Evolutionary conservation across 768 basidiomycete species (phyloP).

Genomic region (Exsudoporus frostii): DNA sequence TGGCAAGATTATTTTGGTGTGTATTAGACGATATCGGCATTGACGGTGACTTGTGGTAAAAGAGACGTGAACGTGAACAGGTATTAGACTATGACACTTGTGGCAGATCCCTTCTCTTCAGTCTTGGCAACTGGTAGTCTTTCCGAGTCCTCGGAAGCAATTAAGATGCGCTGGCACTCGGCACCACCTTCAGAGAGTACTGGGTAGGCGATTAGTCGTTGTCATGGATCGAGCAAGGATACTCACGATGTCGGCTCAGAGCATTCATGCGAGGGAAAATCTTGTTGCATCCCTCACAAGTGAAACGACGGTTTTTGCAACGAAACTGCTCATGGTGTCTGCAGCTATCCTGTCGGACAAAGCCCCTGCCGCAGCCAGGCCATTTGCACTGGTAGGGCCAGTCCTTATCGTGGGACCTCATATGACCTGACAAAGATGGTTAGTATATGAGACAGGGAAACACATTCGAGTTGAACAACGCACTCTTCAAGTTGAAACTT

Average conservation of each 20-base stretch:
- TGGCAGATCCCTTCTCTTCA: constrained; percentile 29
- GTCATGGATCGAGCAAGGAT: background rate
- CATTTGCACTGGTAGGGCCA: constrained; percentile 92
- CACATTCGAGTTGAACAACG: constrained; percentile 17
- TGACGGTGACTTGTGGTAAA: constrained; percentile 11
- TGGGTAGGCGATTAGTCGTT: constrained; percentile 24
- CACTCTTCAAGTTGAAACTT: constrained; percentile 89
- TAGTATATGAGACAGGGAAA: constrained; percentile 9
- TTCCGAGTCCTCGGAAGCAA: constrained; percentile 26
- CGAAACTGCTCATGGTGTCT: constrained; percentile 94
- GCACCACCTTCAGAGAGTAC: constrained; percentile 79
- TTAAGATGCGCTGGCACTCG: constrained; percentile 55
- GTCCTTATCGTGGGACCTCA: constrained; percentile 91
- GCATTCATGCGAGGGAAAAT: constrained; percentile 95
- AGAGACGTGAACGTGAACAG: constrained; percentile 3
- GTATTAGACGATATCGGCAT: constrained; percentile 21
- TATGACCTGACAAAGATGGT: constrained; percentile 56
- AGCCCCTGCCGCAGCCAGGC: constrained; percentile 91
- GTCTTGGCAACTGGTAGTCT: constrained; percentile 25
- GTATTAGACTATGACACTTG: constrained; percentile 29
- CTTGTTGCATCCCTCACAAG: constrained; percentile 88
- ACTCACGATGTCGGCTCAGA: constrained; percentile 86
- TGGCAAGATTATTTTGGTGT: constrained; percentile 17
- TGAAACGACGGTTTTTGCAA: constrained; percentile 88
- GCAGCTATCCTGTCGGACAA: constrained; percentile 91